Conservation (phyloP, 2,329 filamentous ascomycete genomes). For the Colletotrichum coccodes region DNA sequence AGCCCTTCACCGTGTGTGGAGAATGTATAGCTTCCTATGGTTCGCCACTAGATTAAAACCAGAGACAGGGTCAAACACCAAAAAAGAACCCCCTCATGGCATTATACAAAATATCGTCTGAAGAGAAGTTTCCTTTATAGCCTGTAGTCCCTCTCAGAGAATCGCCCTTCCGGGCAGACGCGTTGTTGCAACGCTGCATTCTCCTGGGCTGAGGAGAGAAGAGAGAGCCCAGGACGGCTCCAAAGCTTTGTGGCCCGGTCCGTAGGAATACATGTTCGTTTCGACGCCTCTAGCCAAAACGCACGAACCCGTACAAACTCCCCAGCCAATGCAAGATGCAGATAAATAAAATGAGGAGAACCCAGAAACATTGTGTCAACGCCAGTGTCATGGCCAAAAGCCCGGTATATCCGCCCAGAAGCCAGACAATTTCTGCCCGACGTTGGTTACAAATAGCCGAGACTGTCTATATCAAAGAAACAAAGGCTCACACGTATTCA, state of each 20-base stretch:
- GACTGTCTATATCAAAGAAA: conserved; percentile 15
- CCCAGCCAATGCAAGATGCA: conserved; percentile 29
- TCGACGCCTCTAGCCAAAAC: conserved; percentile 19
- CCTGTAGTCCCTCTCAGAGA: background rate
- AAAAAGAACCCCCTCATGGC: background rate
- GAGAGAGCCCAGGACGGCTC: background rate
- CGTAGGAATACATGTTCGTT: background rate
- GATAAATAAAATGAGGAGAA: background rate
- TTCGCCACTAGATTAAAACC: background rate
- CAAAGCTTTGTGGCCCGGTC: background rate
- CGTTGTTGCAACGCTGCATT: background rate
- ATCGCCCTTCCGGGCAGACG: background rate
- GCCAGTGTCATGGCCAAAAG: conserved; percentile 6
- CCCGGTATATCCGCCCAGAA: background rate
- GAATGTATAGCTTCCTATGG: background rate
- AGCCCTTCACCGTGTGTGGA: background rate
- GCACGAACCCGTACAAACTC: conserved; percentile 19
- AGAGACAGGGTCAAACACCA: background rate
- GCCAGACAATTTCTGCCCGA: background rate
- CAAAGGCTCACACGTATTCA: background rate
- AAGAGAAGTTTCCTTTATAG: background rate
- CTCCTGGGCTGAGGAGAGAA: background rate
- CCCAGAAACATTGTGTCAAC: conserved; percentile 10
- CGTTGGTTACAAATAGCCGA: background rate
- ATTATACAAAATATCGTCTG: background rate